Percentiles rank a stretch among this genome's conserved stretches.
Evolutionary conservation across 2,329 filamentous ascomycete genomes (phyloP).

Genomic region (Clathrospora elynae): DNA sequence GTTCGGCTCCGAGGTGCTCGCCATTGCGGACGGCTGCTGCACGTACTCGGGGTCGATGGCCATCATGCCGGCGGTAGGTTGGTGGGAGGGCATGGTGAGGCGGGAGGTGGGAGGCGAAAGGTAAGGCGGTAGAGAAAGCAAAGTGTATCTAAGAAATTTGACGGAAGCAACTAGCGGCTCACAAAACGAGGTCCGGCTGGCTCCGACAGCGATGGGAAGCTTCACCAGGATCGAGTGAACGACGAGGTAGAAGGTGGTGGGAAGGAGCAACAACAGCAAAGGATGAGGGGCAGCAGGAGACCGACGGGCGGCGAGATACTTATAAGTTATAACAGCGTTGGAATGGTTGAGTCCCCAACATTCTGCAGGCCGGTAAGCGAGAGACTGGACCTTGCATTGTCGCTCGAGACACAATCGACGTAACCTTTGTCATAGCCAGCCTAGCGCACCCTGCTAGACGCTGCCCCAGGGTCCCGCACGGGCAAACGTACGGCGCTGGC

Average conservation of each 20-base stretch:
- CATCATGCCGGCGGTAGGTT: conserved; percentile 54
- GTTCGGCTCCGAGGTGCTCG: conserved; percentile 59
- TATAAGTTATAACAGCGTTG: conserved; percentile 31
- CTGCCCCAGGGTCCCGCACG: conserved; percentile 26
- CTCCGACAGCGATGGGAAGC: conserved; percentile 27
- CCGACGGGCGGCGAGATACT: conserved; percentile 20
- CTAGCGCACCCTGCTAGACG: conserved; percentile 31
- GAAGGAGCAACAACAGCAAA: conserved; percentile 16
- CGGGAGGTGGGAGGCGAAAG: conserved; percentile 11
- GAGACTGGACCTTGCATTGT: conserved; percentile 41
- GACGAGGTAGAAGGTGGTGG: conserved; percentile 27
- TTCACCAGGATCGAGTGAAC: conserved; percentile 30
- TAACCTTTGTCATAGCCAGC: conserved; percentile 24
- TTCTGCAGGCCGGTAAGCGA: conserved; percentile 34
- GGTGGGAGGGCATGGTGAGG: conserved; percentile 57
- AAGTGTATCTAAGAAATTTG: conserved; percentile 12
- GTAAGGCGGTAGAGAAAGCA: conserved; percentile 20
- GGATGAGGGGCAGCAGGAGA: conserved; percentile 18
- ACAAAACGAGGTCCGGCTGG: conserved; percentile 25
- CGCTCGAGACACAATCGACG: conserved; percentile 29
- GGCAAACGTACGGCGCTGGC: conserved; percentile 20
- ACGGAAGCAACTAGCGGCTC: conserved; percentile 23
- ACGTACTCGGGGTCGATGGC: conserved; percentile 57
- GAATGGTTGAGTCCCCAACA: conserved; percentile 38
- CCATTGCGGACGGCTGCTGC: conserved; percentile 54